These are phyloP conservation scores for Plasmodium relictum DNA, from an alignment of 169 alveolate species.

Conservation along the genomic window DNA sequence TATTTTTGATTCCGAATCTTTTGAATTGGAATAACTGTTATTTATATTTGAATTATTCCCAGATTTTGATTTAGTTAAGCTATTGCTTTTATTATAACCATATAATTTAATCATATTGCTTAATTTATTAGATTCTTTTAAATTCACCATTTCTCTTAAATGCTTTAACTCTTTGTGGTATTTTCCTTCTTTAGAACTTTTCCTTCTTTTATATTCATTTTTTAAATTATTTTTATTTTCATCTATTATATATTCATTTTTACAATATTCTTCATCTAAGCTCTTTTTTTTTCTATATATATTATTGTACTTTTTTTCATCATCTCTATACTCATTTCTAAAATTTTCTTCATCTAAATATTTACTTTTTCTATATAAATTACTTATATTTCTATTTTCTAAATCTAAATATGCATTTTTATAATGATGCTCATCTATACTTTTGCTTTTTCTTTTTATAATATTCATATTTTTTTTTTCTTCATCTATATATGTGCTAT, in stretches of 20 bases:
- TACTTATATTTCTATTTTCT: background rate
- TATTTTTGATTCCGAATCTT: constrained; percentile 3
- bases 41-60: background rate
- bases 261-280: constrained; percentile 11
- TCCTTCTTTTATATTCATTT: constrained; percentile 37
- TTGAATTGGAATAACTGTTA: background rate
- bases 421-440: background rate
- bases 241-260: background rate
- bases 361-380: background rate
- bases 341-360: background rate
- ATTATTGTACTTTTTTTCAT: background rate
- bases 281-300: constrained; percentile 1
- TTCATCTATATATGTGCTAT: background rate
- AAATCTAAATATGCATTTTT: background rate
- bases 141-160: constrained; percentile 5
- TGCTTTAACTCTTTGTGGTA: constrained; percentile 18
- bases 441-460: constrained; percentile 17
- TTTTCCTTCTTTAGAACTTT: constrained; percentile 32
- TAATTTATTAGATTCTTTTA: background rate
- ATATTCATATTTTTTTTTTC: background rate
- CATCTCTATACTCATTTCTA: background rate
- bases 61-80: background rate
- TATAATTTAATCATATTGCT: constrained; percentile 4
- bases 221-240: constrained; percentile 11
- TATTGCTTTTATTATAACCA: constrained; percentile 23